phyloP scores from a whole-genome alignment of 73 alveolate genomes.

The Loxodes magnus region DNA sequence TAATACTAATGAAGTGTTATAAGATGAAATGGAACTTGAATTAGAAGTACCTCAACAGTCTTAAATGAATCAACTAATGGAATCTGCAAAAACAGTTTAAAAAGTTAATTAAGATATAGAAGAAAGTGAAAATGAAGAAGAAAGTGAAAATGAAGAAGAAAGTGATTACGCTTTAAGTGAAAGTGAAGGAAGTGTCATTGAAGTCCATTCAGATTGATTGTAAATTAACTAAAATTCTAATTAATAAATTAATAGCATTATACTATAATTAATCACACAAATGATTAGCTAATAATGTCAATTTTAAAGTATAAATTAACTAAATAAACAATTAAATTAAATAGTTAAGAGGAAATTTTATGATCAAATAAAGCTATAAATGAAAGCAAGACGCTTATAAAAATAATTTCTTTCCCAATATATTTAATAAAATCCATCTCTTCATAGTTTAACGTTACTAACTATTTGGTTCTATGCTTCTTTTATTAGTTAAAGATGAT shows the following conservation, averaged over 20 bases:
- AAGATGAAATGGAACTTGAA: constrained; percentile 3
- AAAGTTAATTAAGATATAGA: background rate
- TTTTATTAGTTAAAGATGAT: no score
- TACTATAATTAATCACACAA: no score
- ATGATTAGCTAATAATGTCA: no score
- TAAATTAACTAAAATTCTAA: background rate
- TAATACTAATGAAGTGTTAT: background rate
- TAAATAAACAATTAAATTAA: background rate
- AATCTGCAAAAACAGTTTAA: constrained; percentile 8
- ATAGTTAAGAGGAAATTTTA: background rate
- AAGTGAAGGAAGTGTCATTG: background rate
- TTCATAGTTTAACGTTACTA: no score
- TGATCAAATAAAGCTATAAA: background rate
- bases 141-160: constrained; percentile 4
- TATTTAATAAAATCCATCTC: background rate
- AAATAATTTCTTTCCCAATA: background rate
- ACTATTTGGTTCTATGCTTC: no score
- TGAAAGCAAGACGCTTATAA: background rate
- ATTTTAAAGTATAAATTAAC: no score
- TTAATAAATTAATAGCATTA: no score
- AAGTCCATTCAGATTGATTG: background rate
- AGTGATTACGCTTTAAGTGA: background rate
- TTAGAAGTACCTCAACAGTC: no score
- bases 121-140: constrained; percentile 7
- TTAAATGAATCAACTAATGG: background rate